These are phyloP conservation scores for Lachancea kluyveri DNA, from an alignment of 805 yeast species.

Conservation along the genomic window DNA sequence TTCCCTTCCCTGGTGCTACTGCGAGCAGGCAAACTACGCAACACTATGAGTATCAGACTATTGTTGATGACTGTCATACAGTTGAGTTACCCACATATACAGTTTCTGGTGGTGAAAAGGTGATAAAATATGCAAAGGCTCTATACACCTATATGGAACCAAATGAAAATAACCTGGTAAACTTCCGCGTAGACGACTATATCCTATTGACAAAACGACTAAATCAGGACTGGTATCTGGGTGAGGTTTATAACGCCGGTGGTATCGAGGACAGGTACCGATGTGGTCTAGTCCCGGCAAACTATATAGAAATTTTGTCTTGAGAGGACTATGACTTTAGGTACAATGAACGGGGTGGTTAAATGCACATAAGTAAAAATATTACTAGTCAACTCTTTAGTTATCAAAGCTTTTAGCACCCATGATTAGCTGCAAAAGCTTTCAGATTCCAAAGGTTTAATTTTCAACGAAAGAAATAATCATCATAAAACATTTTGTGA, in stretches of 20 bases:
- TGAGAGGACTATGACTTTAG: no score
- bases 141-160: slow-evolving; percentile 24
- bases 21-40: no score
- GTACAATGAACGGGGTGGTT: no score
- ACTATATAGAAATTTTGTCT: slow-evolving; percentile 8
- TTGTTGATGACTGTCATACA: slow-evolving; percentile 29
- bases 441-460: no score
- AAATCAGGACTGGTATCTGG: slow-evolving; percentile 30
- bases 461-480: no score
- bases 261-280: slow-evolving; percentile 5
- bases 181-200: slow-evolving; percentile 28
- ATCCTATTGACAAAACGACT: slow-evolving; percentile 25
- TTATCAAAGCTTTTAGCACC: no score
- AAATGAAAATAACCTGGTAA: slow-evolving; percentile 24
- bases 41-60: no score
- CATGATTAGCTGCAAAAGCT: no score
- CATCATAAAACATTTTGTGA: no score
- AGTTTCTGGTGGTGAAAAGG: slow-evolving; percentile 19
- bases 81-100: slow-evolving; percentile 27
- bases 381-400: no score
- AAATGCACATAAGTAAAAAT: no score
- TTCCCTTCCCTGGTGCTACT: no score
- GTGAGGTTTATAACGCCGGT: slow-evolving; percentile 25
- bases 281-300: slow-evolving; percentile 9
- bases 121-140: slow-evolving; percentile 29